Base-by-base conservation (phyloP, 2,329 filamentous ascomycete species). In the Penicillium sp. region DNA sequence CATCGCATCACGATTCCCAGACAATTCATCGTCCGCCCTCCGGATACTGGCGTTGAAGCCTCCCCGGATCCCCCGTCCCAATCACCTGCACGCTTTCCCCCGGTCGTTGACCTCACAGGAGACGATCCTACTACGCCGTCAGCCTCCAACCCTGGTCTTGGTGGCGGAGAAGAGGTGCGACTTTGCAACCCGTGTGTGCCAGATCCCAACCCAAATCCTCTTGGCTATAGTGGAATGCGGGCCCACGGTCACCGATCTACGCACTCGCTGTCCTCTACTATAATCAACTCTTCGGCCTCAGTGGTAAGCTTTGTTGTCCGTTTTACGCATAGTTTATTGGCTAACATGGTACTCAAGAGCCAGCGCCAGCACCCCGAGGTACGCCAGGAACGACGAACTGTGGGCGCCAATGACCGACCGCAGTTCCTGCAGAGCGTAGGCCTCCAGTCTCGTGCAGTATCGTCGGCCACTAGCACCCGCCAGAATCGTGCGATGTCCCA, bases 1-100 rank as follows among this genome's bases (percentile, higher is more conserved):
- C 93, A 97, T 73, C 86, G 92, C 57, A 97, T 97, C 69, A 96
- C 90, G 3, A 97, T 97, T 59, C 93, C 93, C 1, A 85, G 92
- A 61, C 90, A 94, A 69, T 97, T 91, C 71, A 96, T 97, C 61
- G 92, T 97, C 24, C 88, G 88, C 45, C 89, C 90, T 3, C 88
- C 89, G 1, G 78, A 81, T 55, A 65, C 71, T 57, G 61, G 75
- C 57, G 67, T 65, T 78, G 62, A 71, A 73, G 57, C 66, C 71
- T 79, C 57, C 66, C 74, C 50, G 67, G 80, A 58, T 63, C 74
- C 43, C 66, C 75, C 57, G 1, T 49, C 55, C 5, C 13, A 36
- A n/a, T n/a, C 14, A 36, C n/a, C 34, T 36, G 6, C 34, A n/a
- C 67, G 59, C 75, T 76, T 66, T 67, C 75, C 63, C 76, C 65